phyloP scores from a whole-genome alignment of 257 asterid genomes.

The Plantago ovata region DNA sequence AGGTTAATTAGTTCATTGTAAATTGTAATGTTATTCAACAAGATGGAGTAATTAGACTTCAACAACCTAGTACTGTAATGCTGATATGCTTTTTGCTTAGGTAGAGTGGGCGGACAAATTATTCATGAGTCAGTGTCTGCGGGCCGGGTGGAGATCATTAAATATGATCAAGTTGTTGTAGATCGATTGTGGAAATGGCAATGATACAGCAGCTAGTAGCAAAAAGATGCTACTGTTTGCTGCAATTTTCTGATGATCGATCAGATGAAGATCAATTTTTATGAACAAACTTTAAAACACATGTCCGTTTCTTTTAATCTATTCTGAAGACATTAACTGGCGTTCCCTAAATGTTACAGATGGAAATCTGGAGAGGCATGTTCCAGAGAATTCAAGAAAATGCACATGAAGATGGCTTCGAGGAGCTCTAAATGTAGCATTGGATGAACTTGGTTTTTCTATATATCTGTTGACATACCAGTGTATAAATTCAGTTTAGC shows the following conservation, averaged over 20 bases:
- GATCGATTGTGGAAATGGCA: constrained; percentile 34
- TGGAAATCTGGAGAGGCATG: constrained; percentile 78
- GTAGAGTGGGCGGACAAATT: constrained; percentile 53
- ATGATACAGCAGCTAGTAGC: constrained; percentile 25
- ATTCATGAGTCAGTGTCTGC: constrained; percentile 64
- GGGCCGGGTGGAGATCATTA: constrained; percentile 38
- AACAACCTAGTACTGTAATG: too few species aligned
- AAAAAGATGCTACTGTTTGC: constrained; percentile 37
- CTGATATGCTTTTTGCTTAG: constrained; percentile 10
- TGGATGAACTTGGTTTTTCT: too few species aligned
- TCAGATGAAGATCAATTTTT: constrained; percentile 43
- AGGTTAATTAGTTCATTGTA: too few species aligned
- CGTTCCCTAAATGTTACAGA: constrained; percentile 28
- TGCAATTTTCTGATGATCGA: constrained; percentile 76
- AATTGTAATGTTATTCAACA: constrained; percentile 7
- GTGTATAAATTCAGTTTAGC: too few species aligned
- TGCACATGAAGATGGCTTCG: constrained; percentile 88
- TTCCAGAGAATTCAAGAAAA: constrained; percentile 69
- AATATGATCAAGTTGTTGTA: constrained; percentile 37
- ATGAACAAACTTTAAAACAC: too few species aligned
- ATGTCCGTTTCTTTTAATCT: too few species aligned
- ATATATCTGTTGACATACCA: too few species aligned
- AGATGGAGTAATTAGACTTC: constrained; percentile 6
- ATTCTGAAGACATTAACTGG: background rate
- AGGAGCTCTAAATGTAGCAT: constrained; percentile 70